Conservation (phyloP, 371 early-diverging fungal species). For the Mucor ambiguus region DNA sequence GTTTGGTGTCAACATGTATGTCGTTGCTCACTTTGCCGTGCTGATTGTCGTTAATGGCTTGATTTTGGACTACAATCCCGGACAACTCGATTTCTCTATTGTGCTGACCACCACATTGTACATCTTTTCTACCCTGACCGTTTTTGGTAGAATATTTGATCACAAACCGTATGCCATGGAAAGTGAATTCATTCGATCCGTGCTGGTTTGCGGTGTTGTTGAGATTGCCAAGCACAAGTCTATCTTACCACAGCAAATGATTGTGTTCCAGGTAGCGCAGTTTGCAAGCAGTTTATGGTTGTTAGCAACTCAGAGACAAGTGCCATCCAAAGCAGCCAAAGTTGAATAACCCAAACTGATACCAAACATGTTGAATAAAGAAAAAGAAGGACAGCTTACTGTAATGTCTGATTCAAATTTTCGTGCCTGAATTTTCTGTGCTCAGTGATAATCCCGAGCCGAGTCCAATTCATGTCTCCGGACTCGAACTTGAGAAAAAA, state of each 20-base stretch:
- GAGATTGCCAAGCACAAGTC: background rate
- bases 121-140: conserved; percentile 21
- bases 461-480: background rate
- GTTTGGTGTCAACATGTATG: conserved; percentile 38
- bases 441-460: background rate
- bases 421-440: background rate
- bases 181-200: conserved; percentile 14
- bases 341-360: background rate
- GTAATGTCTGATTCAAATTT: background rate
- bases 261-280: background rate
- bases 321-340: background rate
- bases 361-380: background rate
- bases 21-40: conserved; percentile 35
- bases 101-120: conserved; percentile 5
- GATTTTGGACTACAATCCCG: conserved; percentile 14
- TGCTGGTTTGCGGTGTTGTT: background rate
- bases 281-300: background rate
- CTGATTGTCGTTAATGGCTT: conserved; percentile 28
- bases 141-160: conserved; percentile 30
- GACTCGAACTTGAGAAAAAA: background rate
- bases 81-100: conserved; percentile 6
- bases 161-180: conserved; percentile 14
- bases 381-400: too few species aligned
- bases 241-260: background rate
- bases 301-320: background rate